phyloP scores from a whole-genome alignment of 129 eudicot genomes.

The Artemisia argyi region DNA sequence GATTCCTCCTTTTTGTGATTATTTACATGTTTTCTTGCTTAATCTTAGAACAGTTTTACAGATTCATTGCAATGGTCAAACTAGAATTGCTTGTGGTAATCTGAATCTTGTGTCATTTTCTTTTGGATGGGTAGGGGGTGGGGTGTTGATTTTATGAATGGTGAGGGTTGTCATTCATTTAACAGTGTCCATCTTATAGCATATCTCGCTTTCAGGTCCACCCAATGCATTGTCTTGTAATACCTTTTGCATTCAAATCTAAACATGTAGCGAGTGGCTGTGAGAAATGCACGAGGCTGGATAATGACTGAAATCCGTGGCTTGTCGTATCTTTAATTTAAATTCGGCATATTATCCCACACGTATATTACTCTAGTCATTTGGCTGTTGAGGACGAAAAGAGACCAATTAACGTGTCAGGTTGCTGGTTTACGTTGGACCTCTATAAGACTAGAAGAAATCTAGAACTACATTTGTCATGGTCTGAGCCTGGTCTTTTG shows the following conservation, averaged over 20 bases:
- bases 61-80: conserved; percentile 18
- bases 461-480: no score
- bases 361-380: neutral
- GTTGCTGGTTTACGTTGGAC: neutral
- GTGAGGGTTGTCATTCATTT: conserved; percentile 37
- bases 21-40: neutral
- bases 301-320: conserved; percentile 14
- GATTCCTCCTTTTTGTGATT: neutral
- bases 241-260: conserved; percentile 7
- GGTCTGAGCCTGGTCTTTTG: neutral
- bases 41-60: neutral
- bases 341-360: neutral
- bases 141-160: conserved; percentile 24
- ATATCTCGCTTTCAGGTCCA: conserved; percentile 25
- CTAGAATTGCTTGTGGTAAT: neutral
- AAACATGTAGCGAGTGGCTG: neutral
- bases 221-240: conserved; percentile 9
- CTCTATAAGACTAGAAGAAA: neutral
- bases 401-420: no score
- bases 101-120: conserved; percentile 17
- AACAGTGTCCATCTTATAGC: conserved; percentile 25
- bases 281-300: conserved; percentile 21
- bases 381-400: neutral
- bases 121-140: conserved; percentile 14
- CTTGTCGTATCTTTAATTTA: conserved; percentile 12